phyloP scores from a whole-genome alignment of 2,329 filamentous ascomycete genomes.

The Colletotrichum camelliae region DNA sequence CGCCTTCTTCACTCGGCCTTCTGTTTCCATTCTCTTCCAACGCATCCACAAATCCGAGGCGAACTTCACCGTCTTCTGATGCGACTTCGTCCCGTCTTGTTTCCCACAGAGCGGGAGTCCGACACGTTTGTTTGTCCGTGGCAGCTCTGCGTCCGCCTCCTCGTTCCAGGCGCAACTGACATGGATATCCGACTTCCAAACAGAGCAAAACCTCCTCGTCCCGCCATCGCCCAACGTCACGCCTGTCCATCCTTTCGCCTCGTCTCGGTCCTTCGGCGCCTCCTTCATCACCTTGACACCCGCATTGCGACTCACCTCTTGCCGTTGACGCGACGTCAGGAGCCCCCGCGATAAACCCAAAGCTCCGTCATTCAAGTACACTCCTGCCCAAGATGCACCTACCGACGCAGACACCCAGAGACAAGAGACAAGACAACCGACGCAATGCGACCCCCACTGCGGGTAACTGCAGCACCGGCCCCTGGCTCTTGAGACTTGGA shows the following conservation, averaged over 20 bases:
- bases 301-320: background rate
- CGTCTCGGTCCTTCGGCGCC: background rate
- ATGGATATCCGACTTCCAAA: background rate
- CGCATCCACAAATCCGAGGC: conserved; percentile 3
- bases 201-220: background rate
- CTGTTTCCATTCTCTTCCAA: background rate
- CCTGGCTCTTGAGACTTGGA: background rate
- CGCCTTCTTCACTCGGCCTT: background rate
- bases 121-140: background rate
- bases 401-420: background rate
- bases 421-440: background rate
- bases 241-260: background rate
- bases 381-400: background rate
- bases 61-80: background rate
- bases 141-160: background rate
- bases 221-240: background rate
- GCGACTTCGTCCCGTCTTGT: background rate
- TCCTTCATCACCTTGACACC: background rate
- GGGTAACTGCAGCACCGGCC: background rate
- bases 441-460: background rate
- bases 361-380: background rate
- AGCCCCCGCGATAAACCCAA: background rate
- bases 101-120: background rate
- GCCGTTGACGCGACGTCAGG: background rate
- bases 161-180: background rate